A percentile compares a stretch with the other conserved stretches of the same genome.
phyloP scores from a whole-genome alignment of 2,329 filamentous ascomycete species.

The Dactylonectria macrodidyma region DNA sequence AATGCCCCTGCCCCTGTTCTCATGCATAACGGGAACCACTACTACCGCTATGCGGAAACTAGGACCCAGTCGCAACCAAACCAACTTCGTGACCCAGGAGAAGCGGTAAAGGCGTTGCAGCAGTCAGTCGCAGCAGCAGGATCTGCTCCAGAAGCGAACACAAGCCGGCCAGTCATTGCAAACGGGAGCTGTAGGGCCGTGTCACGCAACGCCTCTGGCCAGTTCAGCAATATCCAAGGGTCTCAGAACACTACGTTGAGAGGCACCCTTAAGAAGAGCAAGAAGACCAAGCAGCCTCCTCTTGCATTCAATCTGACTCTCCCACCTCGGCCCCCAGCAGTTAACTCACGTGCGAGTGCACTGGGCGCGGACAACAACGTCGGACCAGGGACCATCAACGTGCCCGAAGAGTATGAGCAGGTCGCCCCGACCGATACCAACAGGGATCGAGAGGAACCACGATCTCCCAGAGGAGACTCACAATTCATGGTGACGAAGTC shows the following conservation, averaged over 20 bases:
- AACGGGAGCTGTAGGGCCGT: constrained; percentile 28
- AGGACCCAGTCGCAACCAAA: background rate
- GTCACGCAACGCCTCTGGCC: background rate
- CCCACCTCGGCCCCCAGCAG: constrained; percentile 1
- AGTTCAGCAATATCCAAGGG: background rate
- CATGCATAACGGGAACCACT: constrained; percentile 44
- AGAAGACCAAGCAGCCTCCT: constrained; percentile 21
- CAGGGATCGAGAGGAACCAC: constrained; percentile 31
- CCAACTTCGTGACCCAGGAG: constrained; percentile 16
- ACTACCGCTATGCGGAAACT: constrained; percentile 40
- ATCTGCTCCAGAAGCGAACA: background rate
- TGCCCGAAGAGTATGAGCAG: constrained; percentile 25
- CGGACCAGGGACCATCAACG: constrained; percentile 4
- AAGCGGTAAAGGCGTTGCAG: constrained; percentile 48
- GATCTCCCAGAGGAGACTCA: constrained; percentile 24
- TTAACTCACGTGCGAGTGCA: background rate
- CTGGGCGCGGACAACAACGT: constrained; percentile 14
- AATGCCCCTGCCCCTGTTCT: constrained; percentile 39
- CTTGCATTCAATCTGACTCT: constrained; percentile 6
- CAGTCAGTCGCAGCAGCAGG: constrained; percentile 49
- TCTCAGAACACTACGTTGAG: background rate
- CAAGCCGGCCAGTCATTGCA: constrained; percentile 26
- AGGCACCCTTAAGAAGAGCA: constrained; percentile 11
- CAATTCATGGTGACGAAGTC: constrained; percentile 38
- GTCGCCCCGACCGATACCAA: constrained; percentile 42